Percentiles rank a stretch among this genome's conserved stretches.
These are phyloP conservation scores for Alternaria triticimaculans DNA, from an alignment of 2,329 filamentous ascomycete species.

Conservation along the genomic window DNA sequence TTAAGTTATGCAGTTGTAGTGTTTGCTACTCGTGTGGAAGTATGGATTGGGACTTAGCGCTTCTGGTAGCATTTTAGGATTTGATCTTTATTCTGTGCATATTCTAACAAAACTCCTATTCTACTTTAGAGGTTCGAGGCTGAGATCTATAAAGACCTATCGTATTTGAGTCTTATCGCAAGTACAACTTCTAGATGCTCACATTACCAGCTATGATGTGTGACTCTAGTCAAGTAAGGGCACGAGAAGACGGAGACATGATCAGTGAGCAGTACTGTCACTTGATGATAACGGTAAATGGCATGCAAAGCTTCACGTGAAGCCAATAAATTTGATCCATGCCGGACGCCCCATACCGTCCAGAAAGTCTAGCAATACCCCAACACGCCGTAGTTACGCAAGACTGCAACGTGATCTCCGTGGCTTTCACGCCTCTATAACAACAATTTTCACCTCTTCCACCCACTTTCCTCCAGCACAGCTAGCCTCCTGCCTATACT, in stretches of 20 bases:
- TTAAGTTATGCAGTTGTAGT: neutral
- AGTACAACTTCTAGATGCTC: neutral
- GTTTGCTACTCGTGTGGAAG: neutral
- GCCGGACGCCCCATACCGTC: neutral
- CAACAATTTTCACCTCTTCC: conserved; percentile 8
- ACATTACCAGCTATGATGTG: fast-evolving
- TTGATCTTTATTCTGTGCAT: neutral
- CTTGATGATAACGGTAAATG: neutral
- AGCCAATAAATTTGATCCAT: neutral
- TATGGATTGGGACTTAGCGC: neutral
- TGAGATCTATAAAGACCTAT: neutral
- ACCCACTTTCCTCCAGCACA: conserved; percentile 31
- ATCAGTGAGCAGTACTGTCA: neutral
- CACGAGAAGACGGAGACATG: neutral
- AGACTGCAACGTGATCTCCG: neutral
- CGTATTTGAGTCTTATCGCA: neutral
- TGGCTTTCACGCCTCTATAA: neutral
- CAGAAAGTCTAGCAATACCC: neutral
- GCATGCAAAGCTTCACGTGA: neutral
- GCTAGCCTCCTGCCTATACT: conserved; percentile 87
- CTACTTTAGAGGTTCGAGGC: neutral
- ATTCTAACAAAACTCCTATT: neutral
- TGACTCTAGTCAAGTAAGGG: neutral
- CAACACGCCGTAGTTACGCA: neutral
- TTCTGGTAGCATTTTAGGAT: neutral